Percentiles rank a stretch among this genome's conserved stretches.
Conservation (phyloP, 2,329 filamentous ascomycete genomes). For the Nothopassalora personata region DNA sequence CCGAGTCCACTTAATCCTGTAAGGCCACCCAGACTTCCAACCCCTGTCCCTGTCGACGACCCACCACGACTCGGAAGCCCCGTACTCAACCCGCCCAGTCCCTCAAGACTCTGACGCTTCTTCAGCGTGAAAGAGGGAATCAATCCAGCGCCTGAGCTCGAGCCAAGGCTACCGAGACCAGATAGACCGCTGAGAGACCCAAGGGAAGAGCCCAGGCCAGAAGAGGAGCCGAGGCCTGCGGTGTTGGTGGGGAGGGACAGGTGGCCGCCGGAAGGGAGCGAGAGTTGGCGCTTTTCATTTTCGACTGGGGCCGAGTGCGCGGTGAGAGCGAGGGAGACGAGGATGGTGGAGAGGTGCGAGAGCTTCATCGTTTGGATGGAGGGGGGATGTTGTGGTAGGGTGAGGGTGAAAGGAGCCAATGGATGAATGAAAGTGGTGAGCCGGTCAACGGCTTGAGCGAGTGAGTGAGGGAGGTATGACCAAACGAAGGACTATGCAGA, state of each 20-base stretch:
- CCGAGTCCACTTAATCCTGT: constrained; percentile 1
- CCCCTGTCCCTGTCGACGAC: background rate
- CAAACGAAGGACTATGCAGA: background rate
- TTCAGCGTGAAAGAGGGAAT: too few relatives aligned
- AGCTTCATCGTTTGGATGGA: constrained; percentile 11
- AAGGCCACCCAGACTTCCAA: background rate
- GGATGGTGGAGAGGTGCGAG: constrained; percentile 1
- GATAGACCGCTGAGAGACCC: too few relatives aligned
- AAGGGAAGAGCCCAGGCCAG: too few relatives aligned
- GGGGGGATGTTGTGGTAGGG: background rate
- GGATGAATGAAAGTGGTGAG: background rate
- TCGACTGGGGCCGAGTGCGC: constrained; percentile 15
- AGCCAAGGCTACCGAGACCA: too few relatives aligned
- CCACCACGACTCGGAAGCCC: background rate
- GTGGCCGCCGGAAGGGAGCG: background rate
- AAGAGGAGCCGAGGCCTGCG: background rate
- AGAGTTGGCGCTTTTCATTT: constrained; percentile 10
- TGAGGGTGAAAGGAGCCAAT: background rate
- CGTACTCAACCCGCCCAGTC: background rate
- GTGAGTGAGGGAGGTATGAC: background rate
- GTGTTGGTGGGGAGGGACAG: constrained; percentile 4
- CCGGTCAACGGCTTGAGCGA: background rate
- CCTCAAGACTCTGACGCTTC: too few relatives aligned
- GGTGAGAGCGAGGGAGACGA: constrained; percentile 8
- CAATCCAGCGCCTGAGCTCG: too few relatives aligned